phyloP scores from a whole-genome alignment of 2,329 filamentous ascomycete species.

The Trichoderma arundinaceum region DNA sequence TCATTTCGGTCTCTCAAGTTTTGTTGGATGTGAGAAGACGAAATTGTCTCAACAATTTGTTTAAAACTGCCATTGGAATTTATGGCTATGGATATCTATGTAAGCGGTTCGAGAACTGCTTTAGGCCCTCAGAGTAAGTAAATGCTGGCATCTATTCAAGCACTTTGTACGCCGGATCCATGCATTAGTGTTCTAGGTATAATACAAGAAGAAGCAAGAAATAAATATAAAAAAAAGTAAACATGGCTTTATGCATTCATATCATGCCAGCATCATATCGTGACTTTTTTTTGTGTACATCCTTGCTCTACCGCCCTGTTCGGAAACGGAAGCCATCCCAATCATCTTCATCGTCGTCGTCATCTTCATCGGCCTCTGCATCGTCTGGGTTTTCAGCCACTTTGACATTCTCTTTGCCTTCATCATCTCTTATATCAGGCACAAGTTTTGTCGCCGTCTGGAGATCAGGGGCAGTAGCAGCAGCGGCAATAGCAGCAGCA shows the following conservation, averaged over 20 bases:
- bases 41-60: not conserved
- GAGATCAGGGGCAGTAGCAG: constrained; percentile 29
- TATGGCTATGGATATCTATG: not conserved
- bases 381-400: constrained; percentile 45
- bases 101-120: not conserved
- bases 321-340: constrained; percentile 65
- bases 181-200: not conserved
- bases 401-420: constrained; percentile 42
- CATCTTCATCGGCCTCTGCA: constrained; percentile 55
- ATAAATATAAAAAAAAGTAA: not conserved
- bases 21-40: not conserved
- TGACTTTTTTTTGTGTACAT: too few species aligned
- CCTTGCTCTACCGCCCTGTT: constrained; percentile 16
- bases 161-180: constrained; percentile 7
- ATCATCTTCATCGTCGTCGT: constrained; percentile 56
- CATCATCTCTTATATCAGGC: not conserved
- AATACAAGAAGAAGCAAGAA: not conserved
- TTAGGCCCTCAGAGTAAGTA: not conserved
- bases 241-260: constrained; percentile 4
- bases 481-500: constrained; percentile 15
- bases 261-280: not conserved
- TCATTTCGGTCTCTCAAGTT: not conserved
- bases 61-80: not conserved
- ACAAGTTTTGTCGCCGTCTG: not conserved
- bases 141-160: constrained; percentile 14